Conservation (phyloP, 2,329 filamentous ascomycete species). For the Diaporthe sp. region DNA sequence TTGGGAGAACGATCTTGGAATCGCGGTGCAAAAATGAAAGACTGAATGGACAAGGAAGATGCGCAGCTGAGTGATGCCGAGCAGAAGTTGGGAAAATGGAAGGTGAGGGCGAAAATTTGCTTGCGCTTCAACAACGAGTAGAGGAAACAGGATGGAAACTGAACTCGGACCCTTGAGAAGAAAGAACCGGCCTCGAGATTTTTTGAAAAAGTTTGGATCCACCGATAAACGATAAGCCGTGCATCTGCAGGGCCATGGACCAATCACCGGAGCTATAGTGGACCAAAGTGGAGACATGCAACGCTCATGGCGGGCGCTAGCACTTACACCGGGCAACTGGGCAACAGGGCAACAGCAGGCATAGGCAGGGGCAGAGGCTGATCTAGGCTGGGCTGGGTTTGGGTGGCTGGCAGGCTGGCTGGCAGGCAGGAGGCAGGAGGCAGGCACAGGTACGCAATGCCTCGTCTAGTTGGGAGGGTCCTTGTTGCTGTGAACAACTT, state of each 20-base stretch:
- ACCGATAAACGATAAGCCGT: slow-evolving; percentile 35
- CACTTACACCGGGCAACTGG: slow-evolving; percentile 27
- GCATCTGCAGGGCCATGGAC: neutral
- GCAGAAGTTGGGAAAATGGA: neutral
- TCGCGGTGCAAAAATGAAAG: neutral
- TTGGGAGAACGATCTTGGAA: slow-evolving; percentile 22
- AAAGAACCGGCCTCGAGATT: slow-evolving; percentile 38
- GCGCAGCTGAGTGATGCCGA: neutral
- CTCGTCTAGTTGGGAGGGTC: neutral
- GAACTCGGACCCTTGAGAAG: slow-evolving; percentile 8
- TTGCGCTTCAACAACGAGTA: slow-evolving; percentile 10
- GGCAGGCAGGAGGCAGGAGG: neutral
- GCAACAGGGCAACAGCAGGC: slow-evolving; percentile 25
- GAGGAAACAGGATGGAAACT: slow-evolving; percentile 28
- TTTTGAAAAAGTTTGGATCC: slow-evolving; percentile 40
- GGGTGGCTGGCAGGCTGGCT: neutral
- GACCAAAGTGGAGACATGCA: slow-evolving; percentile 11
- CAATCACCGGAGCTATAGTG: slow-evolving; percentile 26
- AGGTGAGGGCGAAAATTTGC: slow-evolving; percentile 29
- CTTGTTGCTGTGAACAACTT: neutral
- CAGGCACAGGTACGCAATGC: neutral
- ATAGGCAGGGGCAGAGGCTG: neutral
- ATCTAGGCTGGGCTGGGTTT: neutral
- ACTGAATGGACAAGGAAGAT: neutral
- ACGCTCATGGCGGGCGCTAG: slow-evolving; percentile 18